A percentile compares a stretch with the other conserved stretches of the same genome.
phyloP scores from a whole-genome alignment of 306 rosid species.

The Quercus dentata region DNA sequence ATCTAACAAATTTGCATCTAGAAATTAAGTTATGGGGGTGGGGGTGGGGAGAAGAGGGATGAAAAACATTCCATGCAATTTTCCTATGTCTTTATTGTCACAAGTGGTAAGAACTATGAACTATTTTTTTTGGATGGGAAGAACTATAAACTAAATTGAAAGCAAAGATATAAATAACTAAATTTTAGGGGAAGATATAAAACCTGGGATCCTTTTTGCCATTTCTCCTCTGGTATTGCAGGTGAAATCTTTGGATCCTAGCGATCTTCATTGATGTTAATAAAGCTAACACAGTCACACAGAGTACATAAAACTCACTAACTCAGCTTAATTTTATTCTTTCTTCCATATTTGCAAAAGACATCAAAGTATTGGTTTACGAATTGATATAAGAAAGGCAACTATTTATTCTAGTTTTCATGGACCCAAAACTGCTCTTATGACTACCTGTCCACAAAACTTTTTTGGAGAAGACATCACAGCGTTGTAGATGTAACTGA shows the following conservation, averaged over 20 bases:
- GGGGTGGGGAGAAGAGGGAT: too few relatives aligned
- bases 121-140: neutral
- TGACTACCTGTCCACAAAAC: slow-evolving; percentile 4
- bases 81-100: neutral
- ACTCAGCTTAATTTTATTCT: neutral
- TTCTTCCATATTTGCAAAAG: neutral
- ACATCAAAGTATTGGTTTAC: neutral
- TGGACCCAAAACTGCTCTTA: neutral
- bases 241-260: slow-evolving; percentile 3
- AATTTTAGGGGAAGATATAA: neutral
- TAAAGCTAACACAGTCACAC: neutral
- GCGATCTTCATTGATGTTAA: neutral
- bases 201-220: slow-evolving; percentile 10
- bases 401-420: neutral
- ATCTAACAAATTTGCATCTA: neutral
- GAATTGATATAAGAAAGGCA: too few relatives aligned
- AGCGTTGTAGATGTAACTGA: neutral
- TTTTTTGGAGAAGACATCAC: slow-evolving; percentile 1
- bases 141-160: neutral
- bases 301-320: neutral
- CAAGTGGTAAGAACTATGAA: neutral
- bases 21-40: too few relatives aligned
- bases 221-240: neutral
- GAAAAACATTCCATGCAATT: neutral
- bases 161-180: neutral